Evolutionary conservation across 148 eudicot species (phyloP).

Genomic region (Fagopyrum tataricum): DNA sequence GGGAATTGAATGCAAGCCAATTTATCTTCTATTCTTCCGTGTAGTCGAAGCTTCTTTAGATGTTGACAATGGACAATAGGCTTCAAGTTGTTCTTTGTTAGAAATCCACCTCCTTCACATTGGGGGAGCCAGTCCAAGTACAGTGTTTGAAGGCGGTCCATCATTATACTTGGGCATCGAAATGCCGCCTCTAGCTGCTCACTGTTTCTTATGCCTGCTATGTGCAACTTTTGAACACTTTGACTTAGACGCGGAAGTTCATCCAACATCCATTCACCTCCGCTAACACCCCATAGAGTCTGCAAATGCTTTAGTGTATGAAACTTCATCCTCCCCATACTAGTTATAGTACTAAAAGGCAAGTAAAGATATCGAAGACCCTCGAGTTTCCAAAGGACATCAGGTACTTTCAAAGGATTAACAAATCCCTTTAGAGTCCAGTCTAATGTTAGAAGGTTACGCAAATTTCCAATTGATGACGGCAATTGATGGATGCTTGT

Average conservation of each 20-base stretch:
- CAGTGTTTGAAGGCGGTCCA: slow-evolving; percentile 12
- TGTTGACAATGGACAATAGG: background rate
- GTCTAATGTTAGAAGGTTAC: slow-evolving; percentile 21
- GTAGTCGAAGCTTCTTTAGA: slow-evolving; percentile 17
- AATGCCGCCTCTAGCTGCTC: slow-evolving; percentile 20
- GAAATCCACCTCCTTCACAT: background rate
- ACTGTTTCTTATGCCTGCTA: slow-evolving; percentile 18
- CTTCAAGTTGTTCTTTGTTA: slow-evolving; percentile 2
- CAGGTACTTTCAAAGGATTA: slow-evolving; percentile 13
- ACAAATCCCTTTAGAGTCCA: slow-evolving; percentile 14
- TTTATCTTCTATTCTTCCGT: slow-evolving; percentile 17
- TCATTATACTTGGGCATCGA: slow-evolving; percentile 13
- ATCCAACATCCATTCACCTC: slow-evolving; percentile 26
- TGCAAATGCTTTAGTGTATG: too few species aligned
- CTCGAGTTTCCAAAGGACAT: slow-evolving; percentile 22
- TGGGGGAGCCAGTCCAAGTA: slow-evolving; percentile 18
- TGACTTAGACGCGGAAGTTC: slow-evolving; percentile 14
- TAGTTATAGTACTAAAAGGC: slow-evolving; percentile 11
- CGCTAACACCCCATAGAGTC: slow-evolving; percentile 13
- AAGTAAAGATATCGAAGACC: slow-evolving; percentile 24
- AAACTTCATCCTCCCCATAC: background rate
- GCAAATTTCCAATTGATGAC: slow-evolving; percentile 20
- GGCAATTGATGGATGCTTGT: slow-evolving; percentile 25
- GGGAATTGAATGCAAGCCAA: slow-evolving; percentile 12
- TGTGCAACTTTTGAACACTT: slow-evolving; percentile 13